Percentiles rank a stretch among this genome's conserved stretches.
Evolutionary conservation across 2,329 filamentous ascomycete species (phyloP).

Genomic region (Xylaria sp.): DNA sequence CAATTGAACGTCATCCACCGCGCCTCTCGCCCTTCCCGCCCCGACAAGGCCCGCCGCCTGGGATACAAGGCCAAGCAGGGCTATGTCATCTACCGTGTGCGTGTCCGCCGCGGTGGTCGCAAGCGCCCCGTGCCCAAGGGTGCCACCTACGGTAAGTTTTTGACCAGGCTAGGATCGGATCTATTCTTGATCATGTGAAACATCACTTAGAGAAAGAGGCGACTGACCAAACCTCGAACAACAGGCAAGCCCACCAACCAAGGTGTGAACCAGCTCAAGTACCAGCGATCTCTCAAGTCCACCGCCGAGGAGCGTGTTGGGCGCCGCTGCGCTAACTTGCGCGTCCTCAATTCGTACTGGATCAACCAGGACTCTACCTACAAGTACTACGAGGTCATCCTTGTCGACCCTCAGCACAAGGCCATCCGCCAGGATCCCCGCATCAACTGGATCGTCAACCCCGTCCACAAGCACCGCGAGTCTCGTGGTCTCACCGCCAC

Average conservation of each 20-base stretch:
- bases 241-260: conserved; percentile 99
- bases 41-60: conserved; percentile 99
- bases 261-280: conserved; percentile 99
- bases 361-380: conserved; percentile 99
- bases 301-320: conserved; percentile 99
- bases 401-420: conserved; percentile 99
- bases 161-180: not conserved
- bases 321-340: conserved; percentile 97
- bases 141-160: conserved; percentile 90
- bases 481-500: conserved; percentile 94
- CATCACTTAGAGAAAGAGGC: not conserved
- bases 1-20: conserved; percentile 99
- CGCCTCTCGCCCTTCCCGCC: conserved; percentile 95
- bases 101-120: conserved; percentile 97
- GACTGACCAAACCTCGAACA: conserved; percentile 27
- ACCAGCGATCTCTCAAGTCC: conserved; percentile 97
- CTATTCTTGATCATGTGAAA: not conserved
- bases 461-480: conserved; percentile 99
- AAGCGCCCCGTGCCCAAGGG: conserved; percentile 97
- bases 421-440: conserved; percentile 98
- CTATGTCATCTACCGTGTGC: conserved; percentile 99
- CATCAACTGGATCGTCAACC: conserved; percentile 99
- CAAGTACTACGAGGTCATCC: conserved; percentile 99
- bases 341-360: conserved; percentile 99
- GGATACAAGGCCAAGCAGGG: conserved; percentile 99